Base-by-base conservation (phyloP, 495 filamentous ascomycete genomes). In the Lindgomyces ingoldianus region DNA sequence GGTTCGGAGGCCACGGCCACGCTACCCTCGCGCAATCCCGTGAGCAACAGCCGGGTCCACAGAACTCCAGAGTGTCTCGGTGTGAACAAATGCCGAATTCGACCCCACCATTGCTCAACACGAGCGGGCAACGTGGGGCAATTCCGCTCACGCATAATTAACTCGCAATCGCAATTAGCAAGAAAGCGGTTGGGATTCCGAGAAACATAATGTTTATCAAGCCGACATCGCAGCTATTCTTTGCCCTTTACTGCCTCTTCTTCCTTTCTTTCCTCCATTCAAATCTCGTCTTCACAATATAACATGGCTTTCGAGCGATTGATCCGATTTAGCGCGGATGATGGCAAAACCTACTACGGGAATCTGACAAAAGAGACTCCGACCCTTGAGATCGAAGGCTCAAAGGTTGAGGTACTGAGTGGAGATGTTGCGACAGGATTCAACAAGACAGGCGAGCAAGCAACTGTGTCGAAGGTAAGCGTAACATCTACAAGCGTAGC, bases 391-490 rank as follows among this genome's bases (percentile, higher is more conserved):
- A 70, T 70, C 47, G 53, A 63, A 47, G 64, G 68, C 0, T 25
- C 25, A 2, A 45, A 46, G 42, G 64, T 67, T 18, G 52, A 67
- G 47, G 51, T 63, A 22, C 48, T 67, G n/a, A 29, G 45, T 41
- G 63, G 68, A 21, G 58, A 60, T 56, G 22, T 70, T 18, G 16
- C 26, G 30, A 19, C 8, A 6, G 66, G 66, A n/a, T 67, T 63
- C 39, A 59, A 39, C 2, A 67, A 64, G 49, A 65, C 60, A 3
- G 68, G 64, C 10, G 53, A 62, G 25, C 60, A 60, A 9, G 70
- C 59, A 2, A 69, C 64, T 24, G 56, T 76, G 3, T 60, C 67
- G 19, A 72, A 75, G 67, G 74, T 71, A 52, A 57, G 66, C 27
- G 3, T 21, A 1, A n/a, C n/a, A 19, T 27, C n/a, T 16, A 33